Base-by-base conservation (phyloP, 805 yeast species). In the Yamadazyma phyllophila region DNA sequence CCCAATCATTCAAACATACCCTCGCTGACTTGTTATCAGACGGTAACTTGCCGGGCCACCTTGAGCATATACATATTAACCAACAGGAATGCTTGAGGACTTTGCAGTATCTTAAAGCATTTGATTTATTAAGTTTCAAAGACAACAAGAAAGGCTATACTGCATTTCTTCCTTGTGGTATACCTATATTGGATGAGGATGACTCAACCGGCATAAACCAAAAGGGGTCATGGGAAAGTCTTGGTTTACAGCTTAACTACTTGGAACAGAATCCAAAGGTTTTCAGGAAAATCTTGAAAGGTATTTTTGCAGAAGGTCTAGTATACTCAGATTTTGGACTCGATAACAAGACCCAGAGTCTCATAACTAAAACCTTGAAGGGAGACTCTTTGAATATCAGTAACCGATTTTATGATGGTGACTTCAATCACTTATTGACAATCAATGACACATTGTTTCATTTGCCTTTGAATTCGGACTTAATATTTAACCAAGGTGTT, bases 401-500 rank as follows among this genome's bases (percentile, higher is more conserved):
- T 3, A 57, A 57, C 41, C 40, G 47, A 2, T 49, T 44, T 32
- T 54, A 44, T 38, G 58, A 55, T 39, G 60, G 56, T 0, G 53
- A 56, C 13, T 46, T 38, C 35, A 57, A 55, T 36, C 65, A 63
- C 47, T 12, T 35, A 6, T 51, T 72, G 33, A 50, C 47, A 9
- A 31, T 71, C 7, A 71, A 74, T 52, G 49, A 57, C 27, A 64
- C 73, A 1, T 37, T 44, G 9, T 31, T 77, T 4, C 50, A 65
- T 1, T 49, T 77, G 1, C 68, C 74, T 0, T 53, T 73, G 43
- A 74, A 78, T 47, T 64, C 79, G 1, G 97, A 91, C 59, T 76
- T 88, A 6, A 58, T 91, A 11, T 91, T 87, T 60, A 81, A 79
- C 51, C 85, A 86, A 60, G 98, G 98, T 1, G 96, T 91, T 0